Base-by-base conservation (phyloP, 2,329 filamentous ascomycete genomes). In the Canariomyces notabilis region DNA sequence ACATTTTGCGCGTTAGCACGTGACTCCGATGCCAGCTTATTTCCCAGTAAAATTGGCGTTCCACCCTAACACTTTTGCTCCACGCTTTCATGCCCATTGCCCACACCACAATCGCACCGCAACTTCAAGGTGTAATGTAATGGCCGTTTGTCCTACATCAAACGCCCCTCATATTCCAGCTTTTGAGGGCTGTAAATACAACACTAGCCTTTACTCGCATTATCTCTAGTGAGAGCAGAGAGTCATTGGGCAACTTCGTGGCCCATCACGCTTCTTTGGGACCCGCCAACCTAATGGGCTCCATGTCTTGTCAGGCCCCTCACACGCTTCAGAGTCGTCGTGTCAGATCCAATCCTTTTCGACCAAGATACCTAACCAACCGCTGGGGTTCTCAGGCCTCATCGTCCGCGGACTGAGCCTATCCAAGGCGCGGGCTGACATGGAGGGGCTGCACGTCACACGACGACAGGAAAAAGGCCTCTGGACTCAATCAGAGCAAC, bases 1-100 rank as follows among this genome's bases (percentile, higher is more conserved):
- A 51, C 45, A 49, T 42, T 44, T 32, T 43, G 31, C 46, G 46
- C 50, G 54, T 48, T 59, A 57, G 41, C 48, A 48, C 42, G 43
- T 38, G 49, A 57, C 53, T 18, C 29, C 37, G 14, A 14, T 37
- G n/a, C 42, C 46, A 50, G 37, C 21, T 50, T 46, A 48, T 51
- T 49, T 50, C 45, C 42, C 50, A 42, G 42, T 22, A 37, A 51
- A 52, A 48, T 38, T 21, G 44, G 42, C 46, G 55, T 56, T 41
- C 42, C 49, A 36, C 36, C 32, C 31, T 57, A 57, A 55, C 55
- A 55, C 26, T 5, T 37, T 31, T 31, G 38, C 34, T 21, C 21
- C 43, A 37, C 19, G 31, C 42, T 32, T 37, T 19, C 35, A 44
- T 44, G 46, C 50, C 50, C 48, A 53, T 45, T 36, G 20, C 26